These are phyloP conservation scores for Quercus parvula DNA, from an alignment of 306 rosid species.

Conservation along the genomic window DNA sequence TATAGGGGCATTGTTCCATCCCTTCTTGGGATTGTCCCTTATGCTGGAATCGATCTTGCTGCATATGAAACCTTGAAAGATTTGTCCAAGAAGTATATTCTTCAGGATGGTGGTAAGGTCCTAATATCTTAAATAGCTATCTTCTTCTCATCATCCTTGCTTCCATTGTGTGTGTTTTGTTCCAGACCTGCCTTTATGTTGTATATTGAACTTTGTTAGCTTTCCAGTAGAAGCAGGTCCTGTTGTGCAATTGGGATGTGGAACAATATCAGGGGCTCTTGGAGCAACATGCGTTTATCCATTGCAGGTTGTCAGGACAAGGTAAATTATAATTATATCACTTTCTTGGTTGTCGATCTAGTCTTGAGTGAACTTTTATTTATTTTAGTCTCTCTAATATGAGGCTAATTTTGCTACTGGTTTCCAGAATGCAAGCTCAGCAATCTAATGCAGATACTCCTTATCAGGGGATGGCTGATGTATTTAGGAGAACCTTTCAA, in stretches of 20 bases:
- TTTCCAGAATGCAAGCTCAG: slow-evolving; percentile 93
- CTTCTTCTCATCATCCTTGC: not conserved
- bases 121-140: not conserved
- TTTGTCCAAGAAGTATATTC: slow-evolving; percentile 75
- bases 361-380: slow-evolving; percentile 8
- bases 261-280: slow-evolving; percentile 88
- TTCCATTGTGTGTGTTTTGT: slow-evolving; percentile 16
- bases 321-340: slow-evolving; percentile 42
- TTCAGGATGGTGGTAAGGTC: slow-evolving; percentile 63
- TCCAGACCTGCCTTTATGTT: slow-evolving; percentile 21
- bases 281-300: slow-evolving; percentile 99
- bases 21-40: slow-evolving; percentile 88
- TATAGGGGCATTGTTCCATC: slow-evolving; percentile 89
- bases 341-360: slow-evolving; percentile 8
- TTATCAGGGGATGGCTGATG: slow-evolving; percentile 77
- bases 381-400: slow-evolving; percentile 17
- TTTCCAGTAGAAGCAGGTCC: slow-evolving; percentile 79
- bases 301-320: slow-evolving; percentile 84
- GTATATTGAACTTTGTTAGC: slow-evolving; percentile 25
- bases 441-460: slow-evolving; percentile 27
- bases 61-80: slow-evolving; percentile 92
- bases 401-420: slow-evolving; percentile 10
- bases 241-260: slow-evolving; percentile 88
- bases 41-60: slow-evolving; percentile 94
- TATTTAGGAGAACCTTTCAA: slow-evolving; percentile 76